Conservation (phyloP, 352 stramenopile species). For the Globisporangium ultimum region DNA sequence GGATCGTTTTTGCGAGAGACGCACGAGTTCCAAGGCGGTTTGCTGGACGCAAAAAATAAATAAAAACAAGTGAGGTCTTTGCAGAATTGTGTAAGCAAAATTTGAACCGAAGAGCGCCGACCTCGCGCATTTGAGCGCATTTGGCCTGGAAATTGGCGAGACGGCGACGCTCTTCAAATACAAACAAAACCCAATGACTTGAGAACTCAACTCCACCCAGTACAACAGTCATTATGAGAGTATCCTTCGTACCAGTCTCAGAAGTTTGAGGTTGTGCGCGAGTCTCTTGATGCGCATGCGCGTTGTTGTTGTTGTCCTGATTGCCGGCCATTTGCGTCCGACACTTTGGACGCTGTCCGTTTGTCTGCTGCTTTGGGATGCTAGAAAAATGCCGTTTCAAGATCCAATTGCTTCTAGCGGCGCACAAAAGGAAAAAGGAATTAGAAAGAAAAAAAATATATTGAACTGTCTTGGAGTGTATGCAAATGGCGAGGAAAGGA, state of each 20-base stretch:
- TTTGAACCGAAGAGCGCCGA: neutral
- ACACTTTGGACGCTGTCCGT: neutral
- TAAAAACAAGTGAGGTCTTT: neutral
- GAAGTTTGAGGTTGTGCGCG: neutral
- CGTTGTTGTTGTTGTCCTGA: neutral
- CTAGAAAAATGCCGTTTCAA: neutral
- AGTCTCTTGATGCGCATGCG: neutral
- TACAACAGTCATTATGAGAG: too few relatives aligned
- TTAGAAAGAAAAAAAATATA: constrained; percentile 18
- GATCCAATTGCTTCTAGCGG: neutral
- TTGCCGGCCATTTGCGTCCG: neutral
- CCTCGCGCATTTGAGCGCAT: constrained; percentile 6
- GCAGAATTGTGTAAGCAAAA: neutral
- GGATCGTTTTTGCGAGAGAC: neutral
- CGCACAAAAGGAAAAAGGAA: neutral
- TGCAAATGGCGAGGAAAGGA: constrained; percentile 11
- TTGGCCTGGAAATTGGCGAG: constrained; percentile 20
- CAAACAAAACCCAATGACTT: neutral
- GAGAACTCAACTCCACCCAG: neutral
- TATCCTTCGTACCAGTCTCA: neutral
- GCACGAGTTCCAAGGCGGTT: neutral
- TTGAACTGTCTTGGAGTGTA: constrained; percentile 17
- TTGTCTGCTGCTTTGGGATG: neutral
- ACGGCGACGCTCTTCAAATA: constrained; percentile 7
- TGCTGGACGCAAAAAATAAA: neutral